These are phyloP conservation scores for Paramyrothecium roridum DNA, from an alignment of 2,329 filamentous ascomycete genomes.

Conservation along the genomic window DNA sequence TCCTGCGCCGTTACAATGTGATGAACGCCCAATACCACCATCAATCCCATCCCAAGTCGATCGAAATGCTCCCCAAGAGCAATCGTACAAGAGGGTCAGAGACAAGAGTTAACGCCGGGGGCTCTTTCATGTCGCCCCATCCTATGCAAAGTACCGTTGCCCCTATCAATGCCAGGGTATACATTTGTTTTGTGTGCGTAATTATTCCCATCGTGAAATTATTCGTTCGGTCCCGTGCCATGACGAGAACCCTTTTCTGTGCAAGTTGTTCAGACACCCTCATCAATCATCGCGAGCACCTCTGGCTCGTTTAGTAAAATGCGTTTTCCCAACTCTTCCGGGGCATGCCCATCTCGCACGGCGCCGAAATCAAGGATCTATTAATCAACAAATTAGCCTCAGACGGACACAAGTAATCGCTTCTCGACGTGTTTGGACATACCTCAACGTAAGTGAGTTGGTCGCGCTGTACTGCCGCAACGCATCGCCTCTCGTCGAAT, in stretches of 20 bases:
- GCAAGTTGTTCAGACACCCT: constrained; percentile 27
- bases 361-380: constrained; percentile 98
- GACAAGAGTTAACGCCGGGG: background rate
- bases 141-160: background rate
- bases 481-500: constrained; percentile 92
- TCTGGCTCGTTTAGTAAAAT: constrained; percentile 63
- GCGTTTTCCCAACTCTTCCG: constrained; percentile 73
- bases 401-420: background rate
- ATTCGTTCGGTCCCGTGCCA: background rate
- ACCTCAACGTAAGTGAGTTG: constrained; percentile 95
- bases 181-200: background rate
- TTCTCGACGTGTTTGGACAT: constrained; percentile 26
- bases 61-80: background rate
- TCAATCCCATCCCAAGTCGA: background rate
- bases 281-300: constrained; percentile 47
- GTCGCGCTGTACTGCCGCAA: constrained; percentile 92
- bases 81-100: background rate
- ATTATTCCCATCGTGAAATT: background rate
- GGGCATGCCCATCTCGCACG: constrained; percentile 78
- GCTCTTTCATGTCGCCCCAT: background rate
- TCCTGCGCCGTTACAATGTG: background rate
- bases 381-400: constrained; percentile 24
- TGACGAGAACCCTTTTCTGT: background rate
- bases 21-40: background rate
- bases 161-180: background rate